Base-by-base conservation (phyloP, 805 yeast species). In the Schwanniomyces pseudopolymorphus region DNA sequence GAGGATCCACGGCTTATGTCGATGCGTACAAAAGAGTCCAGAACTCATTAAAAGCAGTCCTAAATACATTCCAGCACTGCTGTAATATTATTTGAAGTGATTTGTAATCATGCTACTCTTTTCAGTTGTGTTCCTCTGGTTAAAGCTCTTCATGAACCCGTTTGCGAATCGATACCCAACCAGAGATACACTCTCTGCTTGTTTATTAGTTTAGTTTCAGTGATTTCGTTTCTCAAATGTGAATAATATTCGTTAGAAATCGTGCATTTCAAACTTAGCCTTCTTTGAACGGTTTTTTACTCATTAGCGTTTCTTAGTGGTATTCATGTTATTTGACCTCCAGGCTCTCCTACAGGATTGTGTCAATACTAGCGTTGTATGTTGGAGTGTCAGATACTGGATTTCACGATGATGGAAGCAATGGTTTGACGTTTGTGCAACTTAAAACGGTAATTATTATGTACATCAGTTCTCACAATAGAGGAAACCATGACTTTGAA, bases 341-440 rank as follows among this genome's bases (percentile, higher is more conserved):
- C 39, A 46, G 49, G 49, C 49, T 46, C 9, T 47, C 50, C 50
- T 27, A 19, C 26, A 40, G 50, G 46, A 44, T 22, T 44, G 51
- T 40, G 40, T 43, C 51, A 48, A 48, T 48, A 43, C 37, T 16
- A 19, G 24, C 8, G 19, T 19, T 33, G 46, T 43, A 45, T 45
- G 48, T 36, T 33, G 36, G 22, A 40, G 16, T 24, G 17, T n/a
- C 14, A 24, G 13, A 16, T 24, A 5, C 20, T 14, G 16, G 20
- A 8, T 13, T n/a, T 3, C 24, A 38, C 20, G 14, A 38, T 38
- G 40, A 38, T 38, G 20, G 31, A 38, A 38, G 9, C 17, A 33
- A 21, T 36, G 9, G 25, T 11, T 20, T 11, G 16, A 11, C n/a
- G 20, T 36, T 19, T 36, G 39, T 8, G 8, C 14, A 21, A 20